Base-by-base conservation (phyloP, 768 basidiomycete genomes). In the Phlebiopsis gigantea region DNA sequence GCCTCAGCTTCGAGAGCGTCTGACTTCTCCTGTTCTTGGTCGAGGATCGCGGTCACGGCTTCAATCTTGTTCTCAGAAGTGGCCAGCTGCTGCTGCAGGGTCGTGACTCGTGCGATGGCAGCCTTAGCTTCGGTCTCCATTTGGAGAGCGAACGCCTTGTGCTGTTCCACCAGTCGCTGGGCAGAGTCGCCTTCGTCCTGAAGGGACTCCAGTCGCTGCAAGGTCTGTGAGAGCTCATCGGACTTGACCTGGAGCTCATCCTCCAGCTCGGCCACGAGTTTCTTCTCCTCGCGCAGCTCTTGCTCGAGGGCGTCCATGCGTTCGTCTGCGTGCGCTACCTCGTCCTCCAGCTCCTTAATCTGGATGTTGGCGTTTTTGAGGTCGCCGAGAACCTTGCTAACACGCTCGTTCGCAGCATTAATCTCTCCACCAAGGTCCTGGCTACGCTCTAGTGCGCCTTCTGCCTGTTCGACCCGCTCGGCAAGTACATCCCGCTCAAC, bases 371-470 rank as follows among this genome's bases (percentile, higher is more conserved):
- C 80, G 56, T 77, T 80, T 62, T 80, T 77, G 42, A 91, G 69
- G 51, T 89, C 84, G 14, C 74, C 73, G 64, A 79, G 79, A 44
- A 85, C 71, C 50, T 77, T 71, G 28, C 72, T 78, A 34, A 87
- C 71, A 19, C 79, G 78, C 55, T 83, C 77, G 58, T 89, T 87
- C 19, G 85, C 86, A 41, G 83, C 81, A 57, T 77, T 79, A 55
- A 90, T 65, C 51, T 85, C 85, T 0, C 80, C 79, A 1, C 87
- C 89, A 1, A 90, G 75, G 46, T 90, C 90, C 59, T 79, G 78
- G 34, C 79, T 85, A 53, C 73, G 79, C 66, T 83, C 85, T 50
- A 90, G 71, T 12, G 80, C 78, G 25, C 68, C 72, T 62, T 90
- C 88, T 0, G 85, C 86, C 63, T 85, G 85, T 59, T 76, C 75